Evolutionary conservation across 805 yeast species (phyloP).

Genomic region (Ogataea parapolymorpha): DNA sequence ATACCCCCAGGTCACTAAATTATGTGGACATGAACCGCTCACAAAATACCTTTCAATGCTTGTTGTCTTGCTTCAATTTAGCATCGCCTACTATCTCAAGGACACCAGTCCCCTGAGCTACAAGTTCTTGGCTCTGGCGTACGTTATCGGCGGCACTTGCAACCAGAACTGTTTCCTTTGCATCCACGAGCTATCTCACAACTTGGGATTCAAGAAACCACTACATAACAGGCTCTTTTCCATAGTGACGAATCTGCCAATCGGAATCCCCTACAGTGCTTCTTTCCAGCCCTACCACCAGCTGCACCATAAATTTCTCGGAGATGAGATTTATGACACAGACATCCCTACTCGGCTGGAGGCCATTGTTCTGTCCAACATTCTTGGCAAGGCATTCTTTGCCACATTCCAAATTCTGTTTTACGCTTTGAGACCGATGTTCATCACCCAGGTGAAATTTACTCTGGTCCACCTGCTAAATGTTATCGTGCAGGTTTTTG

Average conservation of each 20-base stretch:
- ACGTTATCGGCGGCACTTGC: conserved; percentile 80
- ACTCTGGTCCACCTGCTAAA: conserved; percentile 74
- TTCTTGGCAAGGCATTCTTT: conserved; percentile 85
- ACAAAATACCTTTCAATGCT: conserved; percentile 72
- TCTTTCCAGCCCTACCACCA: conserved; percentile 88
- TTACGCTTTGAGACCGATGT: conserved; percentile 89
- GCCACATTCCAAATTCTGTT: conserved; percentile 87
- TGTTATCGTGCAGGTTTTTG: conserved; percentile 53
- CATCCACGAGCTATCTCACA: conserved; percentile 85
- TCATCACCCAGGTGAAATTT: conserved; percentile 69
- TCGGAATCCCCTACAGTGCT: conserved; percentile 88
- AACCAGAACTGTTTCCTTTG: conserved; percentile 83
- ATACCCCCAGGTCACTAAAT: conserved; percentile 75
- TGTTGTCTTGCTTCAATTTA: conserved; percentile 68
- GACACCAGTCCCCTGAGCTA: conserved; percentile 49
- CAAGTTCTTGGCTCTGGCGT: conserved; percentile 61
- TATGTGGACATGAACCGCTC: conserved; percentile 81
- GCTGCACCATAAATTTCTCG: conserved; percentile 85
- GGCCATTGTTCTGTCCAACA: conserved; percentile 67
- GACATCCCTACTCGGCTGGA: conserved; percentile 83
- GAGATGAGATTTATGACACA: conserved; percentile 80
- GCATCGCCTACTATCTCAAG: conserved; percentile 59
- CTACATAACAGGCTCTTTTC: conserved; percentile 73
- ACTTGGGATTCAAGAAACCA: conserved; percentile 77
- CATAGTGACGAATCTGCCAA: conserved; percentile 75